These are phyloP conservation scores for Laguncularia racemosa DNA, from an alignment of 345 rosid genomes.

Conservation along the genomic window DNA sequence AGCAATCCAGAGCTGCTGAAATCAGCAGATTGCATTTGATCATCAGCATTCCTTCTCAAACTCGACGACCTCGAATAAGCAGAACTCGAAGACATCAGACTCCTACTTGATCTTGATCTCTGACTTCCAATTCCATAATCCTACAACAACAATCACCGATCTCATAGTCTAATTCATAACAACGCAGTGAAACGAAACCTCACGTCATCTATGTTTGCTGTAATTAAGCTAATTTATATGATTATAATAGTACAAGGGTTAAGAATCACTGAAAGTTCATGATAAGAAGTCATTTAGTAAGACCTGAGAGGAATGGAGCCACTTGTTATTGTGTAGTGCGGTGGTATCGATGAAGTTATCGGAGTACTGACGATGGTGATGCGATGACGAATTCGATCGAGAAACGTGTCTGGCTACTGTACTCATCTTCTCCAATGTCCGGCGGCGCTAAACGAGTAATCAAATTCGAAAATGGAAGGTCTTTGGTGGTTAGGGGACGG, in stretches of 20 bases:
- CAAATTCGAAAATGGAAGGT: no score
- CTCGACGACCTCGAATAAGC: conserved; percentile 33
- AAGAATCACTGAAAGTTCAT: no score
- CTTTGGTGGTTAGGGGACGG: no score
- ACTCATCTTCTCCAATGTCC: conserved; percentile 19
- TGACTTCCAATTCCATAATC: not conserved
- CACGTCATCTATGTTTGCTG: no score
- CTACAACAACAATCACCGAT: not conserved
- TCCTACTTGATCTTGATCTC: conserved; percentile 7
- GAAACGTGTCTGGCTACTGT: conserved; percentile 34
- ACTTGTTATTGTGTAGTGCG: conserved; percentile 20
- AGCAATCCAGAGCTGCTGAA: conserved; percentile 45
- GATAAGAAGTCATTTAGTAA: no score
- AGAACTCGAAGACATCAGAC: conserved; percentile 11
- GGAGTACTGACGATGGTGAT: conserved; percentile 48
- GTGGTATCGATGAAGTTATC: conserved; percentile 33
- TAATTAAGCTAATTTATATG: no score
- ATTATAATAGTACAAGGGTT: no score
- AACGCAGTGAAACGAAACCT: not conserved
- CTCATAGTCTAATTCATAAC: not conserved
- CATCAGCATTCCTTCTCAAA: conserved; percentile 30
- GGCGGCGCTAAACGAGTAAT: no score
- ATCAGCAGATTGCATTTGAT: conserved; percentile 16
- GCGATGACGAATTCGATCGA: conserved; percentile 33
- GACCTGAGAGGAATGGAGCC: conserved; percentile 30